phyloP scores from a whole-genome alignment of 495 filamentous ascomycete genomes.

The Penicillium goetzii region DNA sequence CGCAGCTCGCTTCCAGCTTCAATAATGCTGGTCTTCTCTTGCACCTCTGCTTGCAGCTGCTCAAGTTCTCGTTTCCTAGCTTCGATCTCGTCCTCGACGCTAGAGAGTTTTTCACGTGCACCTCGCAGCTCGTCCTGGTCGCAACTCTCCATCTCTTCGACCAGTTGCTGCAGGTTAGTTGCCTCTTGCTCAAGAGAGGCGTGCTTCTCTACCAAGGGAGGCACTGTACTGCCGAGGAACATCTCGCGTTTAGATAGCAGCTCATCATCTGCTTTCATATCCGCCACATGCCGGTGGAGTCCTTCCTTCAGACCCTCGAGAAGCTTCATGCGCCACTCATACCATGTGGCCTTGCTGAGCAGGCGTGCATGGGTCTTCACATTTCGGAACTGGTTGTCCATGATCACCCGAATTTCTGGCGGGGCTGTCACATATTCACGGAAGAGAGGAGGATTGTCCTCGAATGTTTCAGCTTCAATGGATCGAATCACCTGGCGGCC shows the following conservation, averaged over 20 bases:
- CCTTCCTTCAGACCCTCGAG: conserved; percentile 81
- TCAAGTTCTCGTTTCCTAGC: conserved; percentile 67
- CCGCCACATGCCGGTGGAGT: conserved; percentile 70
- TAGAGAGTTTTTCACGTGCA: conserved; percentile 64
- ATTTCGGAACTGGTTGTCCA: conserved; percentile 97
- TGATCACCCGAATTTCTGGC: conserved; percentile 76
- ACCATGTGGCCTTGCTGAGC: conserved; percentile 93
- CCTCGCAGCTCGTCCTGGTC: conserved; percentile 76
- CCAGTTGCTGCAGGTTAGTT: conserved; percentile 65
- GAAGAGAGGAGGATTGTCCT: conserved; percentile 89
- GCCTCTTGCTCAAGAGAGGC: conserved; percentile 65
- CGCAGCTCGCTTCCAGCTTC: conserved; percentile 65
- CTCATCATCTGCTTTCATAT: conserved; percentile 75
- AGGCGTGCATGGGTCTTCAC: conserved; percentile 89
- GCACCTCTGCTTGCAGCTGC: conserved; percentile 63
- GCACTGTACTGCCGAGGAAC: conserved; percentile 66
- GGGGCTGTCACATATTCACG: conserved; percentile 87
- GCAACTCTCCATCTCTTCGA: conserved; percentile 75
- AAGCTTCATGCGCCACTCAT: conserved; percentile 93
- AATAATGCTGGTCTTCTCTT: conserved; percentile 64
- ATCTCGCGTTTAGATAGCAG: conserved; percentile 68
- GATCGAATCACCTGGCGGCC: conserved; percentile 83
- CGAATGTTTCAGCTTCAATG: conserved; percentile 83
- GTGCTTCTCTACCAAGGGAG: conserved; percentile 60
- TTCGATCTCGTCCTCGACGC: conserved; percentile 67